phyloP scores from a whole-genome alignment of 768 basidiomycete species.

The Lyophyllum semitale region DNA sequence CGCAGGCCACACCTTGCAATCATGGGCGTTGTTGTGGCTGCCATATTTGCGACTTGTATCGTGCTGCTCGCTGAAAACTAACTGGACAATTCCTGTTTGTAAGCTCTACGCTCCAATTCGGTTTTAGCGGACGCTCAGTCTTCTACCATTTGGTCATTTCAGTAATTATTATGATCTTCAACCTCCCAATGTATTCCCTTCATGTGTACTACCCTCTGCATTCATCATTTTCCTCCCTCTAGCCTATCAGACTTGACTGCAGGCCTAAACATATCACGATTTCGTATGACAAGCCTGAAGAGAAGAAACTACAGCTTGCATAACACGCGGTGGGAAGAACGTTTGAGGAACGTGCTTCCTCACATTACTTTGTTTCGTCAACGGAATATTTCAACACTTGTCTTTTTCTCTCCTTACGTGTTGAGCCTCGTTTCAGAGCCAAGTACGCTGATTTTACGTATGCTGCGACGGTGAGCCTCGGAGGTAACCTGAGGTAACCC shows the following conservation, averaged over 20 bases:
- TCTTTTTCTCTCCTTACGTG: background rate
- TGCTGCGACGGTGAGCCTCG: background rate
- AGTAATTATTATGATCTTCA: no score
- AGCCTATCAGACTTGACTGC: background rate
- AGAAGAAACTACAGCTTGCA: no score
- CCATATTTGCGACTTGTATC: constrained; percentile 55
- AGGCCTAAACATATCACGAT: no score
- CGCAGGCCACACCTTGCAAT: constrained; percentile 52
- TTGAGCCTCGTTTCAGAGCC: background rate
- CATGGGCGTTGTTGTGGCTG: constrained; percentile 47
- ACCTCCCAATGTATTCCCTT: background rate
- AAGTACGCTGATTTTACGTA: no score
- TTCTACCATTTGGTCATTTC: no score
- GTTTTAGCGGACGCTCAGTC: background rate
- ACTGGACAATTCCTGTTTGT: background rate
- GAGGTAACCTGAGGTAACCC: constrained; percentile 6
- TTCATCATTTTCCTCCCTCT: background rate
- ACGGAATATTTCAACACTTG: background rate
- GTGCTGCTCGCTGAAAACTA: constrained; percentile 41
- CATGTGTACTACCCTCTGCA: background rate
- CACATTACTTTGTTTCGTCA: background rate
- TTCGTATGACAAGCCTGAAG: no score
- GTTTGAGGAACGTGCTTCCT: no score
- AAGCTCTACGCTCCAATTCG: background rate
- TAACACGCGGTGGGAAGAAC: no score